A percentile compares a stretch with the other conserved stretches of the same genome.
These are phyloP conservation scores for Hypoxylon sp. DNA, from an alignment of 2,329 filamentous ascomycete species.

Conservation along the genomic window DNA sequence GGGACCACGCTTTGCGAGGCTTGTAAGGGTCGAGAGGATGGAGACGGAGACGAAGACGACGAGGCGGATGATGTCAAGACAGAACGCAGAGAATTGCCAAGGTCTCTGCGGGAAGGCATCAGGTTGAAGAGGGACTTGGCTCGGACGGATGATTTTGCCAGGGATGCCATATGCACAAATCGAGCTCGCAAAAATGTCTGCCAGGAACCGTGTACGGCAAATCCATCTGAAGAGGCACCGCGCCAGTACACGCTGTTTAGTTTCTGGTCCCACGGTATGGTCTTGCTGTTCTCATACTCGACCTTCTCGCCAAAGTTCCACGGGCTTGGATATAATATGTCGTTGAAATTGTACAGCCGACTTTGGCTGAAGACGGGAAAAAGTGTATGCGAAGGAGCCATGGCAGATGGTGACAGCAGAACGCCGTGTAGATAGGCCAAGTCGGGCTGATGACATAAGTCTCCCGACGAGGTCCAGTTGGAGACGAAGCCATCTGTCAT, in stretches of 20 bases:
- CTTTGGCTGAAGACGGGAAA: conserved; percentile 68
- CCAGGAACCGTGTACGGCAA: conserved; percentile 65
- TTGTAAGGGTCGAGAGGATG: neutral
- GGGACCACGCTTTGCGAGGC: neutral
- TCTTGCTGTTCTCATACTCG: conserved; percentile 54
- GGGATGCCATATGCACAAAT: conserved; percentile 66
- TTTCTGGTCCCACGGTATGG: conserved; percentile 61
- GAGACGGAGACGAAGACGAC: neutral
- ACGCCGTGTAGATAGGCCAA: conserved; percentile 64
- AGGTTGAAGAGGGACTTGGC: conserved; percentile 28
- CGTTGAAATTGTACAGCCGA: conserved; percentile 65
- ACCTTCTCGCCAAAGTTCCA: conserved; percentile 56
- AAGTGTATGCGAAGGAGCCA: conserved; percentile 58
- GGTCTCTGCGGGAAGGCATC: conserved; percentile 15
- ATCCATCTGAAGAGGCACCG: conserved; percentile 64
- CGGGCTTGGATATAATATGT: conserved; percentile 60
- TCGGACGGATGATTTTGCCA: conserved; percentile 23
- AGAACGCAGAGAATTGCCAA: conserved; percentile 34
- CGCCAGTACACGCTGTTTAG: conserved; percentile 65
- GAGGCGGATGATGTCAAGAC: conserved; percentile 47
- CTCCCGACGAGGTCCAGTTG: conserved; percentile 56
- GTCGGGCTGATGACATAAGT: conserved; percentile 64
- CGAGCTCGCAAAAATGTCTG: conserved; percentile 69
- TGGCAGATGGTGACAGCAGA: conserved; percentile 59
- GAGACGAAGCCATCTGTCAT: conserved; percentile 55